Evolutionary conservation across 176 grass and related monocot species (phyloP), one percentile per base, ranked within the genome.

Genomic region (Oryza officinalis): DNA sequence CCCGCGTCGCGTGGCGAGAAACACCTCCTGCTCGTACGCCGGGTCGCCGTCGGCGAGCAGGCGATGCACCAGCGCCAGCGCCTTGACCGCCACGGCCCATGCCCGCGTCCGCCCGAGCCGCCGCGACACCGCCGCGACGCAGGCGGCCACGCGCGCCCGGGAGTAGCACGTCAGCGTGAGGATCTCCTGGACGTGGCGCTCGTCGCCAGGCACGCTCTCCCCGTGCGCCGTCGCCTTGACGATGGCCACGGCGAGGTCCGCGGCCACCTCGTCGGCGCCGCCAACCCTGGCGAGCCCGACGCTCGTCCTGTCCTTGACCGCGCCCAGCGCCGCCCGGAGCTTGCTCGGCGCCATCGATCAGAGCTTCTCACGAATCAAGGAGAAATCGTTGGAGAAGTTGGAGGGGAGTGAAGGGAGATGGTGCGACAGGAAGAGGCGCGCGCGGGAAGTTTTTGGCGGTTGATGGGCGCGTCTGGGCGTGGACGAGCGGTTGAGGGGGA

Each of bases 41-140:
- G 82, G 80, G 54, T 97, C 94, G 49, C 94, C 94, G 60, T 94
- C 94, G 6, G 40, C 65, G 65, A 94, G 89, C 13, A 97, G 91
- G 74, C 89, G 87, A 64, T 97, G 94, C 43, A 90, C 59, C 43
- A 94, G 87, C 82, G 85, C 76, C 37, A 97, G 87, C 14, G 89
- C 72, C 89, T 92, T 97, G 75, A 97, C 82, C 2, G 94, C 91
- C 25, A 97, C 89, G 71, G 68, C 43, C 94, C 94, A 97, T 47
- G 80, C 72, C 0, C 69, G 60, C 3, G 91, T 92, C 40, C 85
- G 84, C 15, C 67, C 76, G 15, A 97, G 79, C 17, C 94, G 85
- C 26, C 91, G 94, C 28, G 94, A 88, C 13, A 97, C 57, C 12
- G 79, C 69, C 11, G 87, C 50, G 4, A 94, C 91, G 79, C 94